These are phyloP conservation scores for Candida sithepensis DNA, from an alignment of 805 yeast genomes.

Conservation along the genomic window DNA sequence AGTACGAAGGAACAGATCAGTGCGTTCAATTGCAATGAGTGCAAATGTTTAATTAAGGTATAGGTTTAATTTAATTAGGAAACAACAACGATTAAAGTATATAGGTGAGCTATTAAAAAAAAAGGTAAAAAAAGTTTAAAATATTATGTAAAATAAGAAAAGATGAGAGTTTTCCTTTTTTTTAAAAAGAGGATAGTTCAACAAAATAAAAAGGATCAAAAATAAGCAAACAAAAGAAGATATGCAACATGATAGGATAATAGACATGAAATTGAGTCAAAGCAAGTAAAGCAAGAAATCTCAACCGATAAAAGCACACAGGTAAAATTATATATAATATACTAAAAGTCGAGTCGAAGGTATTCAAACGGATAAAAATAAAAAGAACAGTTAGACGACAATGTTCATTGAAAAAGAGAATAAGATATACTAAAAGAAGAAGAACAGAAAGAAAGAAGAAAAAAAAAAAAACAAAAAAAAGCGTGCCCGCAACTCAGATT, in stretches of 20 bases:
- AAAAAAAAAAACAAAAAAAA: no score
- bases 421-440: background rate
- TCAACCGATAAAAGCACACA: background rate
- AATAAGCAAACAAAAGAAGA: background rate
- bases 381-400: background rate
- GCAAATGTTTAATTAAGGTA: no score
- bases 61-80: no score
- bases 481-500: no score
- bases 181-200: no score
- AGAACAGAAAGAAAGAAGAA: background rate
- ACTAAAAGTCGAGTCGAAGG: background rate
- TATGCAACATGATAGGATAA: background rate
- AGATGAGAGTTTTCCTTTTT: no score
- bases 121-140: background rate
- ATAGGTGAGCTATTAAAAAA: background rate
- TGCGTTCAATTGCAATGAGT: slow-evolving; percentile 33
- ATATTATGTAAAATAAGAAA: background rate
- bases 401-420: background rate
- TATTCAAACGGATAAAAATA: no score
- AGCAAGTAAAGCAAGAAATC: background rate
- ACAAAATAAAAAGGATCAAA: background rate
- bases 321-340: background rate
- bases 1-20: slow-evolving; percentile 57
- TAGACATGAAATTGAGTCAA: background rate
- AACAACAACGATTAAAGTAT: no score